Evolutionary conservation across 176 grass and related monocot genomes (phyloP).

Genomic region (Poa annua): DNA sequence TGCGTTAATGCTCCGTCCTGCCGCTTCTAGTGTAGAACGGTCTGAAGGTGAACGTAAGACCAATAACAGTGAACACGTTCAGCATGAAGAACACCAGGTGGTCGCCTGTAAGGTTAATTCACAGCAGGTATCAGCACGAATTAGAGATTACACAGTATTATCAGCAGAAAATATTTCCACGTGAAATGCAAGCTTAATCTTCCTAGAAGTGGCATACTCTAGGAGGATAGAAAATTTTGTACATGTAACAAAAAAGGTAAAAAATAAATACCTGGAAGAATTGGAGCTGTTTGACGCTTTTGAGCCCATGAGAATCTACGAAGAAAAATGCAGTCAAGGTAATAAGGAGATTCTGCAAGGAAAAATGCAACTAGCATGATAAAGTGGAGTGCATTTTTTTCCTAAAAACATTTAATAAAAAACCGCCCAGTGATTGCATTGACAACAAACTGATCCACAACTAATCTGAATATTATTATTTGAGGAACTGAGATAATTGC

Average conservation of each 20-base stretch:
- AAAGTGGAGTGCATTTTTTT: neutral
- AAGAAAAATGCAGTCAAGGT: conserved; percentile 18
- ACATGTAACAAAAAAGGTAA: neutral
- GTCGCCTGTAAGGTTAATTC: conserved; percentile 49
- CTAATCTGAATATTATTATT: conserved; percentile 22
- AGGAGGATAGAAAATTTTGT: neutral
- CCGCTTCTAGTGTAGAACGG: conserved; percentile 41
- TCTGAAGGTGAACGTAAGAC: conserved; percentile 49
- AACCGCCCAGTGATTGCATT: neutral
- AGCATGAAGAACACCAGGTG: conserved; percentile 66
- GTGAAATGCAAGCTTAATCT: neutral
- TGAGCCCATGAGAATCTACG: conserved; percentile 74
- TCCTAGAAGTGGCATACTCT: neutral
- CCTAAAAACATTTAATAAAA: neutral
- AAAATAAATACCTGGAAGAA: conserved; percentile 56
- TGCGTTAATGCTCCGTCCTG: conserved; percentile 29
- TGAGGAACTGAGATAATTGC: neutral
- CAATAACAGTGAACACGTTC: conserved; percentile 45
- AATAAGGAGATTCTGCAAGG: conserved; percentile 48
- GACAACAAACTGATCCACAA: neutral
- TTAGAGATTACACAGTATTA: conserved; percentile 10
- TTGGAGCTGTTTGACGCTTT: conserved; percentile 53
- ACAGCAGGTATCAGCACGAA: conserved; percentile 1
- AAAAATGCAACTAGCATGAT: neutral
- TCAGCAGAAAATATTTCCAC: neutral